phyloP scores from a whole-genome alignment of 495 filamentous ascomycete species.

The Aspergillus indologenus region DNA sequence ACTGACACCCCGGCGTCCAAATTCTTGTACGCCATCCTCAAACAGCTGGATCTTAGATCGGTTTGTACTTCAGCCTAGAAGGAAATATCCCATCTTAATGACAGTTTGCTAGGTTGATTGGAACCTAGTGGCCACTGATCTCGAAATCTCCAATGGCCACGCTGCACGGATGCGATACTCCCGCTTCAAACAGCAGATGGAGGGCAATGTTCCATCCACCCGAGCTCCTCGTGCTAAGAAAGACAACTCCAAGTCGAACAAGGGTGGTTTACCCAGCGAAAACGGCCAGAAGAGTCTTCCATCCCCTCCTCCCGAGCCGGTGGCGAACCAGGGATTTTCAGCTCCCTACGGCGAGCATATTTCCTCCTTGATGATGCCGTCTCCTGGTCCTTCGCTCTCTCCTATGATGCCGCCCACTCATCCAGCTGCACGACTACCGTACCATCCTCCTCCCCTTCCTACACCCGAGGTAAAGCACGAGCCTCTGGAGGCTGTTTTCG shows the following conservation, averaged over 20 bases:
- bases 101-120: constrained; percentile 60
- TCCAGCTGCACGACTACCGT: neutral
- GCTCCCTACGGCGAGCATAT: neutral
- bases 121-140: constrained; percentile 60
- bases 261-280: constrained; percentile 10
- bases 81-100: neutral
- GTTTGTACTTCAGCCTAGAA: constrained; percentile 40
- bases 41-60: constrained; percentile 70
- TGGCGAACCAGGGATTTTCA: neutral
- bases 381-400: neutral
- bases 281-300: neutral
- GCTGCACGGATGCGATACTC: constrained; percentile 79
- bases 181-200: constrained; percentile 63
- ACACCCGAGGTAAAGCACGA: constrained; percentile 15
- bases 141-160: constrained; percentile 72
- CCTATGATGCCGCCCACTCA: neutral
- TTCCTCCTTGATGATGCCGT: neutral
- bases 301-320: neutral
- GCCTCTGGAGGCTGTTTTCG: neutral
- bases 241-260: constrained; percentile 15
- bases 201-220: constrained; percentile 35
- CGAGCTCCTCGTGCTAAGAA: constrained; percentile 25
- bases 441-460: neutral
- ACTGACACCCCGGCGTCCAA: constrained; percentile 48
- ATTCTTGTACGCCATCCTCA: constrained; percentile 73